phyloP scores from a whole-genome alignment of 1,139 yeast genomes.

The Magnusiomyces ingens region DNA sequence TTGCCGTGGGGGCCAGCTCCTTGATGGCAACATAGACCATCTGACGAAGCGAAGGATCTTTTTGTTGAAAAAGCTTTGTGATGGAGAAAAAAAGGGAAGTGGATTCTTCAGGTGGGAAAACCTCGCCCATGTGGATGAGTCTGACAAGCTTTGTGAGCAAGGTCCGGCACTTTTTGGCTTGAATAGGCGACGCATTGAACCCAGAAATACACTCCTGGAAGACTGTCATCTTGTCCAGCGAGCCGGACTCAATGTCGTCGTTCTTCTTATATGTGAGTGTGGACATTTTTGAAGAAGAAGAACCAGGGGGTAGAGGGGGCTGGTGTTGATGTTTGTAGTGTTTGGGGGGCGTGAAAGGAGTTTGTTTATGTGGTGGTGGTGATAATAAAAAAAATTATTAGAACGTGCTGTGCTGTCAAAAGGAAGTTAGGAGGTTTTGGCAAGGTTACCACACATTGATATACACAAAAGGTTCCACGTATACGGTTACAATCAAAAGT shows the following conservation, averaged over 20 bases:
- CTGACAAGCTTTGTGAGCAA: slow-evolving; percentile 61
- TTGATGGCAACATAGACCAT: slow-evolving; percentile 90
- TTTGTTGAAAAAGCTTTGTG: slow-evolving; percentile 90
- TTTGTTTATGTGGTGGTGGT: too few species aligned
- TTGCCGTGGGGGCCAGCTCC: slow-evolving; percentile 76
- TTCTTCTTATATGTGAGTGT: slow-evolving; percentile 75
- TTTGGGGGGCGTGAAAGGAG: too few species aligned
- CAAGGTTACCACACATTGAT: too few species aligned
- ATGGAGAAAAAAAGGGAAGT: slow-evolving; percentile 90
- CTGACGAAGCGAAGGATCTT: slow-evolving; percentile 85
- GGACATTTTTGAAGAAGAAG: slow-evolving; percentile 45
- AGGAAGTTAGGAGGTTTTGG: too few species aligned
- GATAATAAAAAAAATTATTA: too few species aligned
- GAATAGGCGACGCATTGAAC: slow-evolving; percentile 87
- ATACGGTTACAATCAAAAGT: too few species aligned
- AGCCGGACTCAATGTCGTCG: slow-evolving; percentile 65
- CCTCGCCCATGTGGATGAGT: slow-evolving; percentile 75
- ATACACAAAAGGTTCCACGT: too few species aligned
- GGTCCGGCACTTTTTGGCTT: slow-evolving; percentile 78
- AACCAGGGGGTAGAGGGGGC: background rate
- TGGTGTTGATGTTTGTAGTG: too few species aligned
- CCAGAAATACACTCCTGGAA: slow-evolving; percentile 93
- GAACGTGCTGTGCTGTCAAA: too few species aligned
- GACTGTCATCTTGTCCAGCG: slow-evolving; percentile 94
- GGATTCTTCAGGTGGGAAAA: slow-evolving; percentile 83